Evolutionary conservation across 129 eudicot genomes (phyloP).

Genomic region (Tagetes erecta): DNA sequence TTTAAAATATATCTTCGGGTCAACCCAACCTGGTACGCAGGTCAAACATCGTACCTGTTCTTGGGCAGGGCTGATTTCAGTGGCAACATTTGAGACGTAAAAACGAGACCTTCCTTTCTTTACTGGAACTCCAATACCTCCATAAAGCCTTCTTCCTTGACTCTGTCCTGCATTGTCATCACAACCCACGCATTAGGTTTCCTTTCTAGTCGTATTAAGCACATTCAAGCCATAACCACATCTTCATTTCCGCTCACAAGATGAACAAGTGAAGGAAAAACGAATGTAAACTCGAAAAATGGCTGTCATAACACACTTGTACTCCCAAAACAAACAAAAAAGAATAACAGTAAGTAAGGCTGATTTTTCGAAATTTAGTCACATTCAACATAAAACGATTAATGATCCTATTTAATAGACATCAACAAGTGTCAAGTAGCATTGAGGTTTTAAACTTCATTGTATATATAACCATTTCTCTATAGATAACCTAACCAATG

Average conservation of each 20-base stretch:
- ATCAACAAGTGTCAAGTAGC: not conserved
- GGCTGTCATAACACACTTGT: not conserved
- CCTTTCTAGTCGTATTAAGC: not conserved
- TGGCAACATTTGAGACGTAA: slow-evolving; percentile 80
- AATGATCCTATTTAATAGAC: not conserved
- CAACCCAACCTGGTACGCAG: not conserved
- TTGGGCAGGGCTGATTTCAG: slow-evolving; percentile 76
- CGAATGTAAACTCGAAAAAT: not conserved
- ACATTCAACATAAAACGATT: not conserved
- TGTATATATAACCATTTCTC: no score
- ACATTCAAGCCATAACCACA: not conserved
- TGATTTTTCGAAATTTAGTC: not conserved
- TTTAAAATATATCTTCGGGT: not conserved
- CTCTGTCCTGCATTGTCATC: slow-evolving; percentile 33
- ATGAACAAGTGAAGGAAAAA: not conserved
- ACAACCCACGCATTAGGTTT: slow-evolving; percentile 14
- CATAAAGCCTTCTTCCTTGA: slow-evolving; percentile 56
- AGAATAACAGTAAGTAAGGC: not conserved
- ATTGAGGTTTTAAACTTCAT: no score
- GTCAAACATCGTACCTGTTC: slow-evolving; percentile 48
- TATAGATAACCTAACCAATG: not conserved
- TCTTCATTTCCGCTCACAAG: not conserved
- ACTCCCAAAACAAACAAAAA: not conserved
- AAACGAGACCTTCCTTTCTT: slow-evolving; percentile 62
- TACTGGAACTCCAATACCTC: slow-evolving; percentile 54